These are phyloP conservation scores for Pecoramyces ruminantium DNA, from an alignment of 192 early-diverging fungal species.

Conservation along the genomic window DNA sequence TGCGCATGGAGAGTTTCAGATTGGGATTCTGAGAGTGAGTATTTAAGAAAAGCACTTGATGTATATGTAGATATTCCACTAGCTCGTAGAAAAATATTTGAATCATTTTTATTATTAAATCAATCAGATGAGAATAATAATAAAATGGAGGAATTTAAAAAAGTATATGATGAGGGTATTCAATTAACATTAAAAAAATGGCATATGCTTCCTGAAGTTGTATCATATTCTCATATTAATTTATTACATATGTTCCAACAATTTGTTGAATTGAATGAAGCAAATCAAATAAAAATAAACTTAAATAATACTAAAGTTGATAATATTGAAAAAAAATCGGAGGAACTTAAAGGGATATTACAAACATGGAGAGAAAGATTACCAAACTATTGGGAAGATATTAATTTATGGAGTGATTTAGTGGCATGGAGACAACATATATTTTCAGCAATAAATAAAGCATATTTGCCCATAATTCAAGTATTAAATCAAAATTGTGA, in stretches of 20 bases:
- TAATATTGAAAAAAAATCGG: slow-evolving; percentile 72
- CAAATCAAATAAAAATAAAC: slow-evolving; percentile 71
- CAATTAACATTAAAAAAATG: slow-evolving; percentile 73
- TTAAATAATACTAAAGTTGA: slow-evolving; percentile 54
- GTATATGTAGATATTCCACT: slow-evolving; percentile 31
- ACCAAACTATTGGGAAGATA: slow-evolving; percentile 93
- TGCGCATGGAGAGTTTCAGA: slow-evolving; percentile 89
- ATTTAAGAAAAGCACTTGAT: not conserved
- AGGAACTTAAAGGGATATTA: slow-evolving; percentile 75
- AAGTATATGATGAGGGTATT: slow-evolving; percentile 70
- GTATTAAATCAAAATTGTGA: slow-evolving; percentile 26
- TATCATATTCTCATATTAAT: slow-evolving; percentile 70
- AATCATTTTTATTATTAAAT: slow-evolving; percentile 66
- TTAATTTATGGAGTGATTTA: slow-evolving; percentile 93
- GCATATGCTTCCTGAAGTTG: slow-evolving; percentile 69
- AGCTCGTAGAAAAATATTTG: slow-evolving; percentile 68
- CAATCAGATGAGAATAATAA: slow-evolving; percentile 16
- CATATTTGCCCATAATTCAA: slow-evolving; percentile 72
- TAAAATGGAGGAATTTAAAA: slow-evolving; percentile 49
- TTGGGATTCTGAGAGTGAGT: slow-evolving; percentile 57
- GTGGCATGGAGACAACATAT: slow-evolving; percentile 97
- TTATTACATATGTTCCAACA: slow-evolving; percentile 89
- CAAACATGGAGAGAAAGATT: slow-evolving; percentile 93
- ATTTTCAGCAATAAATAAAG: slow-evolving; percentile 88
- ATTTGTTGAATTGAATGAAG: slow-evolving; percentile 88